Evolutionary conservation across 495 filamentous ascomycete genomes (phyloP).

Genomic region (Hamigera avellanea): DNA sequence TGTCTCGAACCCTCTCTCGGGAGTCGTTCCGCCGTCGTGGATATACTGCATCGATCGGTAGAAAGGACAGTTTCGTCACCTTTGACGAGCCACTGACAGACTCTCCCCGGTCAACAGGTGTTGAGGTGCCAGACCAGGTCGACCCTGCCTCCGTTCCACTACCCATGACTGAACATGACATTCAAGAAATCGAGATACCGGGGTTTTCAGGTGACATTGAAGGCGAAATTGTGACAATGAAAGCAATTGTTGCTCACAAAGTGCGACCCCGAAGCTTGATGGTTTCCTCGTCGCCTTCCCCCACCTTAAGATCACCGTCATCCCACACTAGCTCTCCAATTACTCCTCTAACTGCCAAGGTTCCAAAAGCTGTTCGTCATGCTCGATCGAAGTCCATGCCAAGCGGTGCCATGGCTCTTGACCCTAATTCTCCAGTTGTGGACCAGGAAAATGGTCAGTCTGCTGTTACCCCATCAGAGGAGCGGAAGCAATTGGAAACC

Average conservation of each 20-base stretch:
- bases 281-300: conserved; percentile 30
- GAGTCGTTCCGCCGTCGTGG: conserved; percentile 33
- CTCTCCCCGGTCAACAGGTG: neutral
- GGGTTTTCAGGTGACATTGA: conserved; percentile 45
- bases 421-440: conserved; percentile 7
- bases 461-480: conserved; percentile 21
- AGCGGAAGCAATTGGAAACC: conserved; percentile 23
- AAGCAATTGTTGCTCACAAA: conserved; percentile 34
- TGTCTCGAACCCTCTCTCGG: conserved; percentile 27
- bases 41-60: conserved; percentile 14
- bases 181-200: conserved; percentile 63
- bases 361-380: conserved; percentile 19
- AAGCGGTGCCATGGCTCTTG: conserved; percentile 16
- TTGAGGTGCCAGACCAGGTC: conserved; percentile 7
- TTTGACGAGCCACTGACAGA: conserved; percentile 20
- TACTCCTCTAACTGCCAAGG: conserved; percentile 14
- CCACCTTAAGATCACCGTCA: conserved; percentile 20
- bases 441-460: conserved; percentile 12
- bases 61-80: conserved; percentile 27
- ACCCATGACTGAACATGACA: conserved; percentile 55
- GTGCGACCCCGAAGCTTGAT: conserved; percentile 54
- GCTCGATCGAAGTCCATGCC: conserved; percentile 47
- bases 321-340: conserved; percentile 21
- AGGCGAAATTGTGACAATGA: conserved; percentile 42
- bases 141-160: conserved; percentile 48